These are phyloP conservation scores for Saccharomycopsis fermentans DNA, from an alignment of 805 yeast species.

Conservation along the genomic window DNA sequence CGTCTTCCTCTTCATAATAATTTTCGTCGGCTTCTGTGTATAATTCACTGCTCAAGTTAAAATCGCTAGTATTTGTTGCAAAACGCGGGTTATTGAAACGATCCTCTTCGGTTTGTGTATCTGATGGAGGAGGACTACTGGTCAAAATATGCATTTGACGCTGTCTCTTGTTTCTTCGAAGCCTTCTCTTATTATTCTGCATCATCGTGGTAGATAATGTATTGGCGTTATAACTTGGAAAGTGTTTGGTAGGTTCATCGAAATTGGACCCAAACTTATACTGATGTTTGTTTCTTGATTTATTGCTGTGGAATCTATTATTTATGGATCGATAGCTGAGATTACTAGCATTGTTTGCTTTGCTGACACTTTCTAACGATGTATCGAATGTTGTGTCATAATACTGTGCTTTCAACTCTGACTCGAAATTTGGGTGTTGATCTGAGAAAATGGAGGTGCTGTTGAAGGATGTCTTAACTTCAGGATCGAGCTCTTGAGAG, in stretches of 20 bases:
- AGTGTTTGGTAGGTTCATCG: neutral
- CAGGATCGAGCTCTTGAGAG: neutral
- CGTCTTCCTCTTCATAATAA: slow-evolving; percentile 1
- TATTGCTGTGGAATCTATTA: neutral
- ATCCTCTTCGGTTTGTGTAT: neutral
- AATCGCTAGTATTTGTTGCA: neutral
- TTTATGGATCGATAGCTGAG: neutral
- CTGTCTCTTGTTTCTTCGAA: neutral
- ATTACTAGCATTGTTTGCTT: neutral
- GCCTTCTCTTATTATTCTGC: neutral
- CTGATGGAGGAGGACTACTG: slow-evolving; percentile 3
- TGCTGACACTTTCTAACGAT: neutral
- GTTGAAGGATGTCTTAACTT: neutral
- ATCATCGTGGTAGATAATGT: slow-evolving; percentile 8
- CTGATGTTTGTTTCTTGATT: neutral
- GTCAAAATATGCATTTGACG: neutral
- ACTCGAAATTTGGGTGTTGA: neutral
- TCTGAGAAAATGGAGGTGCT: neutral
- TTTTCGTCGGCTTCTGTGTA: neutral
- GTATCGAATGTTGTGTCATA: neutral
- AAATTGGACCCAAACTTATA: neutral
- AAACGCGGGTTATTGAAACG: neutral
- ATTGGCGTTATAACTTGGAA: slow-evolving; percentile 16
- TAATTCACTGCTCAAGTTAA: slow-evolving; percentile 8
- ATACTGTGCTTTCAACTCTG: neutral